Evolutionary conservation across 2,329 filamentous ascomycete species (phyloP).

Genomic region (Penicillium sp.): DNA sequence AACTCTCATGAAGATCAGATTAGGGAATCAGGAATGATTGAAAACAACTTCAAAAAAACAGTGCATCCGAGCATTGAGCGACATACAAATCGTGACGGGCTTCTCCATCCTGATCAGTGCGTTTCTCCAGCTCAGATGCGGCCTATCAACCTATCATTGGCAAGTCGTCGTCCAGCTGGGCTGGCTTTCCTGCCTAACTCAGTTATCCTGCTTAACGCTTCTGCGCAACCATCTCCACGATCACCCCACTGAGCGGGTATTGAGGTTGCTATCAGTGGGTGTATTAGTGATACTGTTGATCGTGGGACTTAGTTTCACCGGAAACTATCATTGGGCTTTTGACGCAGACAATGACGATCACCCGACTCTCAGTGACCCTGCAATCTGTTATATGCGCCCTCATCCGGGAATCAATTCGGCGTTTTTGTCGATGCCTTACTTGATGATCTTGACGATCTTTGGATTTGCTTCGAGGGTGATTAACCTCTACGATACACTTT

Average conservation of each 20-base stretch:
- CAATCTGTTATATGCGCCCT: neutral
- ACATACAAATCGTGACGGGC: slow-evolving; percentile 9
- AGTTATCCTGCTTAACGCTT: slow-evolving; percentile 11
- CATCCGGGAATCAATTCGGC: neutral
- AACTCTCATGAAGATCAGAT: neutral
- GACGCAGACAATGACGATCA: neutral
- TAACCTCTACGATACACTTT: neutral
- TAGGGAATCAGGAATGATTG: neutral
- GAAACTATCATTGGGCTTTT: slow-evolving; percentile 3
- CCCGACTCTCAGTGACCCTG: neutral
- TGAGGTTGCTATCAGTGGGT: slow-evolving; percentile 4
- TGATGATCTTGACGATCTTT: neutral
- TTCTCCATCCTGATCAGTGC: slow-evolving; percentile 12
- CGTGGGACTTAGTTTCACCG: slow-evolving; percentile 5
- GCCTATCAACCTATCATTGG: slow-evolving; percentile 12
- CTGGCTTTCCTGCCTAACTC: slow-evolving; percentile 14
- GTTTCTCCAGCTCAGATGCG: slow-evolving; percentile 3
- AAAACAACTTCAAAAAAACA: neutral
- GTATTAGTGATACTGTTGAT: neutral
- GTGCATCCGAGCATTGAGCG: slow-evolving; percentile 4
- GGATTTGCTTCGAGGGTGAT: neutral
- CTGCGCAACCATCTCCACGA: slow-evolving; percentile 4
- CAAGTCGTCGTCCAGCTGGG: slow-evolving; percentile 4
- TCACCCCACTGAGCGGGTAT: neutral
- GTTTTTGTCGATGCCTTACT: neutral